These are phyloP conservation scores for Panaeolus papilionaceus DNA, from an alignment of 768 basidiomycete genomes.

Conservation along the genomic window DNA sequence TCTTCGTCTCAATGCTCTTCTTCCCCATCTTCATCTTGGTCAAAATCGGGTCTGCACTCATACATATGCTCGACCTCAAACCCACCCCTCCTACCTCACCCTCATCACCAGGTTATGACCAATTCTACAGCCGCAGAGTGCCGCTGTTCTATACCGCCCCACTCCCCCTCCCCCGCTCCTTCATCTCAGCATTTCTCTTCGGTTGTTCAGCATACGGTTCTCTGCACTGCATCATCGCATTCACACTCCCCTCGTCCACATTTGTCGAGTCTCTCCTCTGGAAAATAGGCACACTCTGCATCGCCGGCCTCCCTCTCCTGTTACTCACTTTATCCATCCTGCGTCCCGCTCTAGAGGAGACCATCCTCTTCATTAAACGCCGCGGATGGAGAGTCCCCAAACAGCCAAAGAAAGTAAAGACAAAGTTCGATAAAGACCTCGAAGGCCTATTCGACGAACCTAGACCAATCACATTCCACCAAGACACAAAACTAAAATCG, in stretches of 20 bases:
- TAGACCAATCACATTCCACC: neutral
- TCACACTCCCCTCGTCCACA: constrained; percentile 16
- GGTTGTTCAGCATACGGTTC: constrained; percentile 17
- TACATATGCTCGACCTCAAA: constrained; percentile 6
- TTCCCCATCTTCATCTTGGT: constrained; percentile 10
- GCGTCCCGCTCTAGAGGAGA: neutral
- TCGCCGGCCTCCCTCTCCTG: constrained; percentile 14
- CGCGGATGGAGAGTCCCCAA: constrained; percentile 6
- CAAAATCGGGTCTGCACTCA: neutral
- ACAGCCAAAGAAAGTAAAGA: neutral
- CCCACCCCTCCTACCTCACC: neutral
- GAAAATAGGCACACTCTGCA: constrained; percentile 13
- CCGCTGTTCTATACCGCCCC: constrained; percentile 20
- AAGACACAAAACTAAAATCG: neutral
- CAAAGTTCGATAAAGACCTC: neutral
- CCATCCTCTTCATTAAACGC: constrained; percentile 9
- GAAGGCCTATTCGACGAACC: constrained; percentile 8
- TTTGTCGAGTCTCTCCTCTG: constrained; percentile 18
- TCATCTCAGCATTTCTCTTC: constrained; percentile 10
- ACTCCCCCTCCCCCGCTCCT: constrained; percentile 15
- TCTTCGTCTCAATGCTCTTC: neutral
- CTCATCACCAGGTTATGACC: neutral
- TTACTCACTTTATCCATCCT: constrained; percentile 2
- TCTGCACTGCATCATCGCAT: constrained; percentile 16
- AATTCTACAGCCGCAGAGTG: neutral